phyloP scores from a whole-genome alignment of 2,329 filamentous ascomycete genomes.

The Capronia epimyces region DNA sequence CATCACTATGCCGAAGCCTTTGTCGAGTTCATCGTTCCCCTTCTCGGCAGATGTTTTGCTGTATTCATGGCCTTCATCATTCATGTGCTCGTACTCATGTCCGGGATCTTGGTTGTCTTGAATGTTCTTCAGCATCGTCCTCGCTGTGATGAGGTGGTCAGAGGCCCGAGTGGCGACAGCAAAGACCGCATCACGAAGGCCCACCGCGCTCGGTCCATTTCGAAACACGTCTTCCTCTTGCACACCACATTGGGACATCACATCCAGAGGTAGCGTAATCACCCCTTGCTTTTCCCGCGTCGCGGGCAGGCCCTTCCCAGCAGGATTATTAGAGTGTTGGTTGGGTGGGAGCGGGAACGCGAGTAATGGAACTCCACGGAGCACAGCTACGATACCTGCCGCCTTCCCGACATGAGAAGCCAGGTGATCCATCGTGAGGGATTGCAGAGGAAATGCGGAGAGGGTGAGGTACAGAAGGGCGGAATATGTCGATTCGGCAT shows the following conservation, averaged over 20 bases:
- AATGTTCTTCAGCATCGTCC: constrained; percentile 82
- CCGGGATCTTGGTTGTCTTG: constrained; percentile 67
- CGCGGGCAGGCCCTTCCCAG: constrained; percentile 37
- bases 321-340: constrained; percentile 48
- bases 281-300: constrained; percentile 51
- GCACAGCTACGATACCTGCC: constrained; percentile 74
- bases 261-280: constrained; percentile 76
- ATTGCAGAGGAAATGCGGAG: constrained; percentile 70
- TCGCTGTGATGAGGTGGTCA: constrained; percentile 88
- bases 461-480: constrained; percentile 85
- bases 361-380: constrained; percentile 84
- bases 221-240: constrained; percentile 87
- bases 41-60: constrained; percentile 25
- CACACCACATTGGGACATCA: constrained; percentile 77
- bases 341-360: constrained; percentile 65
- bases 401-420: constrained; percentile 95
- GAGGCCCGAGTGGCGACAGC: constrained; percentile 87
- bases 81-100: constrained; percentile 83
- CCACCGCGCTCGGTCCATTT: constrained; percentile 68
- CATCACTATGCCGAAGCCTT: constrained; percentile 64
- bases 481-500: constrained; percentile 92
- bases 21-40: constrained; percentile 50
- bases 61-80: constrained; percentile 64
- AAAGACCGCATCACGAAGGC: constrained; percentile 85
- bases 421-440: constrained; percentile 82